These are phyloP conservation scores for Coniella vitis DNA, from an alignment of 2,329 filamentous ascomycete species.

Conservation along the genomic window DNA sequence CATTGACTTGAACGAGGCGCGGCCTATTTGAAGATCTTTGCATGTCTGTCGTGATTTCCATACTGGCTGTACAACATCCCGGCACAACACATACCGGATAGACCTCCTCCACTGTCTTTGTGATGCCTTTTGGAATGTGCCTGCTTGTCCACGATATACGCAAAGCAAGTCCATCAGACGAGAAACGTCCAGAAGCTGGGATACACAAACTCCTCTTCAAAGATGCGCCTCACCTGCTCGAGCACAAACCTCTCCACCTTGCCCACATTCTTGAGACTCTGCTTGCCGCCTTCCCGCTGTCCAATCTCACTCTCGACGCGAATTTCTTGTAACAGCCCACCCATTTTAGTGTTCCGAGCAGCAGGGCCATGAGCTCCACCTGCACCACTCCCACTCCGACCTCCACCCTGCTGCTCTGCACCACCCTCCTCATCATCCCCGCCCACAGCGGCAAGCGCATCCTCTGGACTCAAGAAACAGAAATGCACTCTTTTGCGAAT, in stretches of 20 bases:
- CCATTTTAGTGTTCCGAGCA: conserved; percentile 49
- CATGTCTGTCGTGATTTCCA: neutral
- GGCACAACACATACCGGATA: no score
- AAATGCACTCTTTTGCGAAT: conserved; percentile 87
- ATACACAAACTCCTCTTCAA: conserved; percentile 98
- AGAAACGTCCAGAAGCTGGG: conserved; percentile 98
- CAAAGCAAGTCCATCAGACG: no score
- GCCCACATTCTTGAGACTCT: conserved; percentile 95
- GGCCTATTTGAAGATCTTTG: neutral
- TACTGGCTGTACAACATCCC: no score
- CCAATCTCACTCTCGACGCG: conserved; percentile 97
- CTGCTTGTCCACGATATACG: no score
- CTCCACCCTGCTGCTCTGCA: conserved; percentile 12
- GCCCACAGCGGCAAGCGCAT: conserved; percentile 68
- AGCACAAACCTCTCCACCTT: conserved; percentile 98
- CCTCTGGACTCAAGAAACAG: conserved; percentile 88
- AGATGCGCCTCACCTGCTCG: conserved; percentile 92
- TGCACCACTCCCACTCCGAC: conserved; percentile 4
- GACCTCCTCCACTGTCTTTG: no score
- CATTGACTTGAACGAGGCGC: conserved; percentile 49
- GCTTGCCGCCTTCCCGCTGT: conserved; percentile 81
- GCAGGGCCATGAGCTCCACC: neutral
- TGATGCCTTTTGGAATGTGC: no score
- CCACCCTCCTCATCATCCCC: conserved; percentile 37
- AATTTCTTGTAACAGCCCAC: conserved; percentile 83